Evolutionary conservation across 2,329 filamentous ascomycete species (phyloP).

Genomic region (Cercospora sp.): DNA sequence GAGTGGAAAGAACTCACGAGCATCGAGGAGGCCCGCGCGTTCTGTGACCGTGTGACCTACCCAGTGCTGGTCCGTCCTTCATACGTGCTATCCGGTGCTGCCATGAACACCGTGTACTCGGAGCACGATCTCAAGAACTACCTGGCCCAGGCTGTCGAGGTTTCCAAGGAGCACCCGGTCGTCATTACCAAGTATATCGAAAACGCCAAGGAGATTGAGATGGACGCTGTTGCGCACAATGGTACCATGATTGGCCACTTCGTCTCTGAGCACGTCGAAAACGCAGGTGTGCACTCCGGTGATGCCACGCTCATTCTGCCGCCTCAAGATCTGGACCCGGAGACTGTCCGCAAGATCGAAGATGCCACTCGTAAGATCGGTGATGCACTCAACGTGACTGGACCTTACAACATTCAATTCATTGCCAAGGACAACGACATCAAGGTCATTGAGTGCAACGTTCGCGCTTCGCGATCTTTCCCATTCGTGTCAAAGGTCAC

Average conservation of each 20-base stretch:
- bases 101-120: conserved; percentile 99
- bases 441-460: conserved; percentile 99
- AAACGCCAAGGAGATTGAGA: conserved; percentile 98
- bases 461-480: conserved; percentile 92
- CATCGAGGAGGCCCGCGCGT: conserved; percentile 82
- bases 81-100: conserved; percentile 93
- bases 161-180: conserved; percentile 92
- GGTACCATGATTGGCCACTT: conserved; percentile 92
- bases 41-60: conserved; percentile 87
- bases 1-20: conserved; percentile 97
- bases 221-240: conserved; percentile 93
- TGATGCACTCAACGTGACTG: conserved; percentile 89
- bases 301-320: conserved; percentile 94
- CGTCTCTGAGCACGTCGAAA: conserved; percentile 98
- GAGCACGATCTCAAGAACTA: conserved; percentile 88
- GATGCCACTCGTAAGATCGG: conserved; percentile 96
- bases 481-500: conserved; percentile 99
- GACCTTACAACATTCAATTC: conserved; percentile 98
- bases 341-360: conserved; percentile 87
- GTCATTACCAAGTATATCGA: conserved; percentile 99
- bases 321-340: conserved; percentile 85
- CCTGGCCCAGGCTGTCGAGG: conserved; percentile 85
- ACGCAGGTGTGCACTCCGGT: conserved; percentile 96
- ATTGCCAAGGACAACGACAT: conserved; percentile 99
- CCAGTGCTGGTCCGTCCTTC: conserved; percentile 94